phyloP scores from a whole-genome alignment of 805 yeast species.

The Spencermartinsiella europaea region DNA sequence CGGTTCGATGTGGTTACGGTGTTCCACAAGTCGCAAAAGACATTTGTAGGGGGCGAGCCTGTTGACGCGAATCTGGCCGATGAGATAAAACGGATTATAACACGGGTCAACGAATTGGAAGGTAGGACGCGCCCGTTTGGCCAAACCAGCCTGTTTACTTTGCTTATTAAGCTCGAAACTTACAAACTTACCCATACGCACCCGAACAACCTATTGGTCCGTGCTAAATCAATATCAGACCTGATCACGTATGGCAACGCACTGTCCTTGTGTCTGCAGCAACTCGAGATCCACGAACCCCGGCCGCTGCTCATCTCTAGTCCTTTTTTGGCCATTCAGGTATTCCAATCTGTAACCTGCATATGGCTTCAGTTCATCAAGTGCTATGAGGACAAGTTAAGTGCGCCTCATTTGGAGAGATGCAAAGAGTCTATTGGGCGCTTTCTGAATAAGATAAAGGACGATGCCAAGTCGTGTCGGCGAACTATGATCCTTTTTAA shows the following conservation, averaged over 20 bases:
- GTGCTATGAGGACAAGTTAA: background rate
- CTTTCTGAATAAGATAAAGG: background rate
- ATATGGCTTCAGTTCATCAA: slow-evolving; percentile 3
- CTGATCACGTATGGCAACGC: background rate
- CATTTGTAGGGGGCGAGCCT: background rate
- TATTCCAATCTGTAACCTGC: slow-evolving; percentile 3
- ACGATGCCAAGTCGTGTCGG: background rate
- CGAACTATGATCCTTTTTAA: background rate
- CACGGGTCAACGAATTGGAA: background rate
- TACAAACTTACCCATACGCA: background rate
- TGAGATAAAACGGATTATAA: background rate
- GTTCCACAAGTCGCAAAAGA: background rate
- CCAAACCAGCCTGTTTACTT: background rate
- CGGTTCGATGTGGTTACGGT: slow-evolving; percentile 1
- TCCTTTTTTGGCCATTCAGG: background rate
- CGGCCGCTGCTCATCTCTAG: slow-evolving; percentile 1
- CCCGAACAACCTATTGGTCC: background rate
- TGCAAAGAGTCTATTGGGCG: slow-evolving; percentile 2
- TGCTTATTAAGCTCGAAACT: slow-evolving; percentile 2
- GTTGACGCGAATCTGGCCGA: background rate
- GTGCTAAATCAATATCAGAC: background rate
- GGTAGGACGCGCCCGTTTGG: slow-evolving; percentile 3
- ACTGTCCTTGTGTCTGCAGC: background rate
- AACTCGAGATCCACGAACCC: background rate
- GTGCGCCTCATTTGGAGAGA: background rate